Evolutionary conservation across 768 basidiomycete genomes (phyloP).

Genomic region (Phylloporus sp.): DNA sequence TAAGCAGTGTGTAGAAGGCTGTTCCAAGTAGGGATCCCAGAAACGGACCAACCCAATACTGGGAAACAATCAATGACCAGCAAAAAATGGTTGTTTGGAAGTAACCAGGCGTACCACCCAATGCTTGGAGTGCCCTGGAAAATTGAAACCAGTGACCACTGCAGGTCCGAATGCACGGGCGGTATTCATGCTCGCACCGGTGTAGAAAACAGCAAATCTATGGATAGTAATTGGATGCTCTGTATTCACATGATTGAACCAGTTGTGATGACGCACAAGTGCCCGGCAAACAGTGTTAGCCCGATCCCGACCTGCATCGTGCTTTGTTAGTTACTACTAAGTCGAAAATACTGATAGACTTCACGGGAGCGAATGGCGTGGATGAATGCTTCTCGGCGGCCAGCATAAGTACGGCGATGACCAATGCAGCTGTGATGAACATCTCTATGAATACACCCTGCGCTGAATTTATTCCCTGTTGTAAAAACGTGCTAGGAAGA

Average conservation of each 20-base stretch:
- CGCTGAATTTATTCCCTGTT: constrained; percentile 43
- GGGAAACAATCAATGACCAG: constrained; percentile 5
- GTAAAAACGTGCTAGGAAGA: constrained; percentile 45
- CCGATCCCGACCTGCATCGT: constrained; percentile 54
- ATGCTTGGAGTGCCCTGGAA: constrained; percentile 38
- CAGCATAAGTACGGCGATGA: constrained; percentile 66
- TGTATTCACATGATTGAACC: neutral
- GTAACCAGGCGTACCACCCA: constrained; percentile 53
- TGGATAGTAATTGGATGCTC: neutral
- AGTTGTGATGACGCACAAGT: constrained; percentile 41
- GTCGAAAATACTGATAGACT: constrained; percentile 1
- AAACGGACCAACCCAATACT: constrained; percentile 73
- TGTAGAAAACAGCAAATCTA: constrained; percentile 60
- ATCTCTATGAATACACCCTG: constrained; percentile 71
- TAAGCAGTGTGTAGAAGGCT: constrained; percentile 54
- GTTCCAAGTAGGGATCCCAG: constrained; percentile 61
- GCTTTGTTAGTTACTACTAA: neutral
- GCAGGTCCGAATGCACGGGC: constrained; percentile 71
- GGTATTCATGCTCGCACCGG: constrained; percentile 65
- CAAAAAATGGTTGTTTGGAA: neutral
- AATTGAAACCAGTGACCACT: constrained; percentile 53
- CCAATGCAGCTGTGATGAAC: constrained; percentile 59
- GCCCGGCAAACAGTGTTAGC: constrained; percentile 58
- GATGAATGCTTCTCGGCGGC: constrained; percentile 66
- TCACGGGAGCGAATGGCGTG: constrained; percentile 66